Base-by-base conservation (phyloP, 192 early-diverging fungal genomes). In the Dispira parvispora region DNA sequence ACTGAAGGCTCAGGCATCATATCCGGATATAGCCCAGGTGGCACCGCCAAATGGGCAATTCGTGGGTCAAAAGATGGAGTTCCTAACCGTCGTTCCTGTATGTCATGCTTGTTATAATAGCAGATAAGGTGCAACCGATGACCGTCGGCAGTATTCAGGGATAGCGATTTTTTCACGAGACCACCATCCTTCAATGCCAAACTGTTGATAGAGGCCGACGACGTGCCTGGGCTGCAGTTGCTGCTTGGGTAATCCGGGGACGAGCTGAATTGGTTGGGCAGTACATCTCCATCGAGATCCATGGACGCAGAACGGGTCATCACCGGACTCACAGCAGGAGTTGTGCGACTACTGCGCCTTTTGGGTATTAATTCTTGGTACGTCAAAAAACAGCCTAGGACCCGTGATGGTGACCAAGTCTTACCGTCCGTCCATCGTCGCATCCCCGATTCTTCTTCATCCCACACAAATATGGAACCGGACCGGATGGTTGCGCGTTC, bases 361-460 rank as follows among this genome's bases (percentile, higher is more conserved):
- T 84, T 78, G 46, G 79, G 76, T 66, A 90, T 82, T 64, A 87
- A 75, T 69, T 92, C 89, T 69, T 89, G 85, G 71, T 94, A 94
- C 0, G 89, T 90, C 52, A 94, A 72, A 67, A 94, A 94, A 54
- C 82, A 86, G 26, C 91, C 91, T 43, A 86, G 82, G 56, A 94
- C 89, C 32, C 91, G 80, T 38, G 84, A 87, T 1, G 91, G 86
- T 38, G 86, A 88, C 91, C 92, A 94, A 52, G 80, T 84, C 67
- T 85, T 82, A 18, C 90, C 90, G 69, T 94, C 92, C 0, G 92
- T 92, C 92, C 92, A 94, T 44, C 92, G 79, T 66, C 88, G 76
- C 83, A 94, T 94, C 18, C 90, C 92, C 52, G 83, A 82, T 69
- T 94, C 90, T 61, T 85, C 73, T 73, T 94, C 92, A 67, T 91